Evolutionary conservation across 73 alveolate species (phyloP), one percentile per base, ranked within the genome.

Genomic region (Paramecium sonneborni): DNA sequence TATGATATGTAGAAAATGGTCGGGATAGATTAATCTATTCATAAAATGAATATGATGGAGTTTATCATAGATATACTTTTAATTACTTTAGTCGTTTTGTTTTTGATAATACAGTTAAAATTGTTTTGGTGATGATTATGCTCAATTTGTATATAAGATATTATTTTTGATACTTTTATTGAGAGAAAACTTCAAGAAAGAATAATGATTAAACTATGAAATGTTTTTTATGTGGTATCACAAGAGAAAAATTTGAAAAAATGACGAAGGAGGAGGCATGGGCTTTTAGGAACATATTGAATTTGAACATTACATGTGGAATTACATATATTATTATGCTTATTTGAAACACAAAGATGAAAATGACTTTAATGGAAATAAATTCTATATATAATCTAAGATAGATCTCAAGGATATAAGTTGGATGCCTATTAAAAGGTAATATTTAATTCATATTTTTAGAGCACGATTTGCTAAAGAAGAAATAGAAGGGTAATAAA

Each of bases 141-240:
- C 95, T 97, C 46, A 95, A 97, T 92, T 97, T 97, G 95, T n/a
- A 93, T 96, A 74, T 95, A 97, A 67, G 99, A 99, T 96, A 97
- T 97, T 85, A 97, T 97, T 92, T 97, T 97, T 88, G 99, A 97
- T 90, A 97, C 97, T 85, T 97, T 97, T 87, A 97, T 95, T 97
- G 30, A 96, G 99, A 97, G 98, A 67, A 93, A 92, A 52, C 96
- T 92, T 79, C 92, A 93, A 28, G 96, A 97, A 85, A 95, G 96
- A 92, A 95, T 23, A 94, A 94, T 62, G 98, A 95, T 55, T 76
- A 94, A 93, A 96, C 96, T 35, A 95, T 92, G 82, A 96, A 95
- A 44, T 97, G 99, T 93, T 96, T 97, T 58, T 96, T 97, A 7
- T 97, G 99, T 89, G 97, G 98, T 20, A 95, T 95, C 24, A 95